Base-by-base conservation (phyloP, 192 early-diverging fungal genomes). In the Entophlyctis helioformis region DNA sequence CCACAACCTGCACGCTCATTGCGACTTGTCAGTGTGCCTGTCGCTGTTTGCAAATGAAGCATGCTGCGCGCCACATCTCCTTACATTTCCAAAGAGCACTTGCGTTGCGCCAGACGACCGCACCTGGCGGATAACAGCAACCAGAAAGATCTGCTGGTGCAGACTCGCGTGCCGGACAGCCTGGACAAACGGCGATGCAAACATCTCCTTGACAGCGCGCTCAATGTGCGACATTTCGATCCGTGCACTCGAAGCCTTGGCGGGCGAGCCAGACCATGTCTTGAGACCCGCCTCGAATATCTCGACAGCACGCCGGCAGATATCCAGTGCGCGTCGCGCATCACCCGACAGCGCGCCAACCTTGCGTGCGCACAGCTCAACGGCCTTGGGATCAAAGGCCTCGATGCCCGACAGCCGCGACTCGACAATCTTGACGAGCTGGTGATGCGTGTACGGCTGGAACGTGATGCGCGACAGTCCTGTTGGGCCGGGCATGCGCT, bases 321-420 rank as follows among this genome's bases (percentile, higher is more conserved):
- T 90, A 59, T 96, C 94, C 29, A 99, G 67, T 1, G 89, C 90
- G 13, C 92, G 67, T 25, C 96, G 71, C 18, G 96, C 96, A 63
- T 99, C 96, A 3, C 93, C 93, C 40, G 81, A 83, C n/a, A 99
- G 86, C 1, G 91, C 82, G 22, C 88, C 85, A 3, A 99, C 88
- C 64, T 96, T 97, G 36, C 92, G 73, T 4, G 93, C 85, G n/a
- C 86, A 88, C 62, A 94, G 83, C 59, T 90, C 86, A 18, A 96
- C 69, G 0, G 96, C 93, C 51, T 93, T 86, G 18, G 71, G 59
- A 36, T 78, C 53, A 87, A 91, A 16, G 72, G 74, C 32, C 60
- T 60, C 16, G 76, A 85, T 2, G 73, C 60, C 50, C n/a, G 77
- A 73, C 25, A 96, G 63, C 33, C 93, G 57, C 13, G 87, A 83